phyloP scores from a whole-genome alignment of 495 filamentous ascomycete species.

The Daldinia caldariorum region DNA sequence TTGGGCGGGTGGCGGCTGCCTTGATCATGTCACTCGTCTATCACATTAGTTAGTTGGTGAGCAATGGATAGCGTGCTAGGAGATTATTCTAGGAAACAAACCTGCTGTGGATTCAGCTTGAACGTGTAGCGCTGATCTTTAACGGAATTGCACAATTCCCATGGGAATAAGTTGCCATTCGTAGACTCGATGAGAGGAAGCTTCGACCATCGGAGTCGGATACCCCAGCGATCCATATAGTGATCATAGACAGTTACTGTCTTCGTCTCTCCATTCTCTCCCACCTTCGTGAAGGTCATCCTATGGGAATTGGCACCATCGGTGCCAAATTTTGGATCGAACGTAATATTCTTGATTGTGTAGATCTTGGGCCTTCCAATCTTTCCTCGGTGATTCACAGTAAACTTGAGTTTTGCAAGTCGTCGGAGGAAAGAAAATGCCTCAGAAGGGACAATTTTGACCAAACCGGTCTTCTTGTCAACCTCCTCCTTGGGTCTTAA shows the following conservation, averaged over 20 bases:
- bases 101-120: conserved; percentile 75
- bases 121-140: conserved; percentile 78
- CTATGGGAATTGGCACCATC: conserved; percentile 63
- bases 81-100: conserved; percentile 24
- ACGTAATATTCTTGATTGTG: conserved; percentile 68
- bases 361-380: conserved; percentile 60
- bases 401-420: conserved; percentile 72
- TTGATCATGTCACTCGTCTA: conserved; percentile 85
- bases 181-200: conserved; percentile 78
- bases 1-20: conserved; percentile 75
- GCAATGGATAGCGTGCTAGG: neutral
- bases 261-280: conserved; percentile 57
- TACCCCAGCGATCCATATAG: conserved; percentile 71
- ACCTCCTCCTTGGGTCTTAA: conserved; percentile 4
- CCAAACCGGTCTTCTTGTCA: neutral
- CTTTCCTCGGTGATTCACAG: conserved; percentile 67
- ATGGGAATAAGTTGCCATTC: conserved; percentile 73
- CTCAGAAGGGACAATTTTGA: conserved; percentile 44
- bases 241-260: conserved; percentile 70
- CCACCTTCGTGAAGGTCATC: conserved; percentile 66
- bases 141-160: conserved; percentile 70
- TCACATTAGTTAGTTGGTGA: conserved; percentile 36
- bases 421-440: conserved; percentile 63
- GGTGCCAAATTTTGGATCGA: conserved; percentile 41
- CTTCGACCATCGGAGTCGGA: conserved; percentile 58